Conservation (phyloP, 2,329 filamentous ascomycete species). For the Cladosporium sp. region DNA sequence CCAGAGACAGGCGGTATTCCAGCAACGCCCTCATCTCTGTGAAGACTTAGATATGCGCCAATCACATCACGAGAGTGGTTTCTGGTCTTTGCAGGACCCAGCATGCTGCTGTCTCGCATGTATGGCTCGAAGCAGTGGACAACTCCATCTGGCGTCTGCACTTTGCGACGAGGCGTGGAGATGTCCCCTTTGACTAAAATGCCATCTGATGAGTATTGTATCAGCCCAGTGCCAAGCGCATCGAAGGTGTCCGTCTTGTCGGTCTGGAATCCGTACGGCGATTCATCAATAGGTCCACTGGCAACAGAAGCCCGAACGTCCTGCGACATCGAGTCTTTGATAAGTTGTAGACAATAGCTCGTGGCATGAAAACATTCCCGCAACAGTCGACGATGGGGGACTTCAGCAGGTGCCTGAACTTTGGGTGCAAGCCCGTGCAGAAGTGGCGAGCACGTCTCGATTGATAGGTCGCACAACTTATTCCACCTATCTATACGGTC, state of each 20-base stretch:
- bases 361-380: background rate
- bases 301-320: background rate
- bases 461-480: background rate
- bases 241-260: background rate
- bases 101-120: background rate
- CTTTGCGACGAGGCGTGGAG: background rate
- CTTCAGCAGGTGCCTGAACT: background rate
- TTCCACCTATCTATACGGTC: background rate
- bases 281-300: background rate
- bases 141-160: background rate
- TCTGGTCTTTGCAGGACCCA: background rate
- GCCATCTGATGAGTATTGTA: background rate
- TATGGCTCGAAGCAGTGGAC: background rate
- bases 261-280: background rate
- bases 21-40: background rate
- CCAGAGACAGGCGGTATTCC: background rate
- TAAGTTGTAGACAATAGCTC: background rate
- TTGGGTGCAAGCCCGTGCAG: background rate
- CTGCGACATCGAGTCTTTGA: background rate
- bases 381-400: background rate
- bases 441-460: background rate
- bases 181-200: background rate
- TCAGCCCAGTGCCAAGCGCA: background rate
- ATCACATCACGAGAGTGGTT: background rate
- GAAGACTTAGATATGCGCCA: background rate